A percentile compares a stretch with the other conserved stretches of the same genome.
phyloP scores from a whole-genome alignment of 192 early-diverging fungal genomes.

The Coemansia sp. region DNA sequence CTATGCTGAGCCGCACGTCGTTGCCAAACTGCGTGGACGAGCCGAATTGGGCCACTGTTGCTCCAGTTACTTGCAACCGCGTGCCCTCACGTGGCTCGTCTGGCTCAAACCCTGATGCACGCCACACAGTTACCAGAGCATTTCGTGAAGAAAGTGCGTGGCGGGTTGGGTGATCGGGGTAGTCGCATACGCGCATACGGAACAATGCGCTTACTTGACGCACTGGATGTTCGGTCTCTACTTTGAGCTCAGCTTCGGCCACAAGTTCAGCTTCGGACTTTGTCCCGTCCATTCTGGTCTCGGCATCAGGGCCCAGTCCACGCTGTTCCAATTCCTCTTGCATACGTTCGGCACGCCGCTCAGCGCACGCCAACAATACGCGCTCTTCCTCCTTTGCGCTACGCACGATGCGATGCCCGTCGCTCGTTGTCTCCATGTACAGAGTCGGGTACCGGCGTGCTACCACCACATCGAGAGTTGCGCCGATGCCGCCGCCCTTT shows the following conservation, averaged over 20 bases:
- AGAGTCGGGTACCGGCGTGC: slow-evolving; percentile 38
- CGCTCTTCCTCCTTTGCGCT: slow-evolving; percentile 36
- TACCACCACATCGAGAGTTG: slow-evolving; percentile 43
- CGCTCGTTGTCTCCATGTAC: slow-evolving; percentile 29
- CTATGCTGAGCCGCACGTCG: slow-evolving; percentile 25
- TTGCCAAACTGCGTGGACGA: not conserved
- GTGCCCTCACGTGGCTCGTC: slow-evolving; percentile 32
- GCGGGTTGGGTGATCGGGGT: slow-evolving; percentile 30
- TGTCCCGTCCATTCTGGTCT: not conserved
- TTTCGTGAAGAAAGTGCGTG: not conserved
- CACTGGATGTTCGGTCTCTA: slow-evolving; percentile 18
- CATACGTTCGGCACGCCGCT: slow-evolving; percentile 5
- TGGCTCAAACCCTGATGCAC: slow-evolving; percentile 20
- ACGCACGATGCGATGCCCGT: slow-evolving; percentile 23
- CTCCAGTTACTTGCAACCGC: slow-evolving; percentile 32
- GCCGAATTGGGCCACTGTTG: slow-evolving; percentile 7
- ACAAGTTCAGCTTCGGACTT: not conserved
- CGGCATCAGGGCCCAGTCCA: not conserved
- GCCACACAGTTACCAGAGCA: slow-evolving; percentile 44
- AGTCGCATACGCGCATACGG: slow-evolving; percentile 46
- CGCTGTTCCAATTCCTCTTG: slow-evolving; percentile 17
- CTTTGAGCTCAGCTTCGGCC: not conserved
- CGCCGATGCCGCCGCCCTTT: slow-evolving; percentile 30
- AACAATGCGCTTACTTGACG: slow-evolving; percentile 33
- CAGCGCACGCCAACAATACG: slow-evolving; percentile 6